Evolutionary conservation across 805 yeast genomes (phyloP).

Genomic region (Pichia kluyveri): DNA sequence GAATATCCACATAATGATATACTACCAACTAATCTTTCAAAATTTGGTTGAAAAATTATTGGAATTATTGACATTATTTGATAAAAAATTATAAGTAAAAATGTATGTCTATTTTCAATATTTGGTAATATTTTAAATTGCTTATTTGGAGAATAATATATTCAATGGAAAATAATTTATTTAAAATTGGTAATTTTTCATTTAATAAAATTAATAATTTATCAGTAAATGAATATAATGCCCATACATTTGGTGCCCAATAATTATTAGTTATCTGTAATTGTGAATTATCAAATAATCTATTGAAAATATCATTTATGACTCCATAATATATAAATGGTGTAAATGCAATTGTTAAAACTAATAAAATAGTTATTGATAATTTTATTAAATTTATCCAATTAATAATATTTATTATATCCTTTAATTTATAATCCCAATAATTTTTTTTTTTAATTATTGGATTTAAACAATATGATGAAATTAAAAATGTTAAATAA

Average conservation of each 20-base stretch:
- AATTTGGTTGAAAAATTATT: conserved; percentile 59
- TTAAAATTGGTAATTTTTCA: conserved; percentile 11
- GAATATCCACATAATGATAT: conserved; percentile 86
- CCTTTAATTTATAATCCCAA: conserved; percentile 18
- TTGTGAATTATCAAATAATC: conserved; percentile 71
- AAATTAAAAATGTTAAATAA: conserved; percentile 67
- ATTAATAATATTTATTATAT: conserved; percentile 23
- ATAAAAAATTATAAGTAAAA: conserved; percentile 72
- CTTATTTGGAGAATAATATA: conserved; percentile 46
- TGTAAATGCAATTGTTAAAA: conserved; percentile 61
- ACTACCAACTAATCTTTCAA: conserved; percentile 71
- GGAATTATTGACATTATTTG: conserved; percentile 75
- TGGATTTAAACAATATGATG: conserved; percentile 58
- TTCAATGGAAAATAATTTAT: conserved; percentile 4
- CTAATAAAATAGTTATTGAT: conserved; percentile 51
- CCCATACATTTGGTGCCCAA: conserved; percentile 99
- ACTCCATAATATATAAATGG: conserved; percentile 64
- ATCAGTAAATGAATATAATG: conserved; percentile 78
- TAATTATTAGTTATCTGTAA: conserved; percentile 93
- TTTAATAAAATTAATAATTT: conserved; percentile 46
- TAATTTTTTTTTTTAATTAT: conserved; percentile 10
- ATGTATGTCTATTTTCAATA: conserved; percentile 69
- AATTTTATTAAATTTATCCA: conserved; percentile 56
- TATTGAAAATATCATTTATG: conserved; percentile 50
- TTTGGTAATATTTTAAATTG: conserved; percentile 73